Base-by-base conservation (phyloP, 2,329 filamentous ascomycete species). In the Endothia cerciana region DNA sequence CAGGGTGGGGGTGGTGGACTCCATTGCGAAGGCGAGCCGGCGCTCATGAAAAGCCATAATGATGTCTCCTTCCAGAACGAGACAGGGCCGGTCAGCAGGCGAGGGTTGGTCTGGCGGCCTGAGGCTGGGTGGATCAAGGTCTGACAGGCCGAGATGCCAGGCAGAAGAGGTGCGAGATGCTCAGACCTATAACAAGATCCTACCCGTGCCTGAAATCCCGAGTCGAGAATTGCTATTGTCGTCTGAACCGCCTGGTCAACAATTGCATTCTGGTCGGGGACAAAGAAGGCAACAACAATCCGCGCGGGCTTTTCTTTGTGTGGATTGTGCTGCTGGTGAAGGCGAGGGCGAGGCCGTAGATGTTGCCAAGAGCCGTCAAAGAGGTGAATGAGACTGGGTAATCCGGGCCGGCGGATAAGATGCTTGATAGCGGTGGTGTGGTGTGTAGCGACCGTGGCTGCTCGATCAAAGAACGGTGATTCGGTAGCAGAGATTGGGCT, bases 41-140 rank as follows among this genome's bases (percentile, higher is more conserved):
- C 71, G 73, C 68, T 70, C 70, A 30, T 73, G 72, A 43, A 70
- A 70, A 56, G 72, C 73, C 74, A 80, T 82, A 47, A 25, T 82
- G 51, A 25, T 60, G 65, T n/a, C 15, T 66, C 4, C 15, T 43
- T 30, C 33, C n/a, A 25, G 15, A 61, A 17, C n/a, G 10, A 43
- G 45, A 59, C 22, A 36, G 33, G 25, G 40, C 7, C 36, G 28
- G 7, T 56, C 28, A 15, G 19, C 30, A 60, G 33, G 45, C 17
- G 47, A 10, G 5, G 13, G 38, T 33, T 6, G 49, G 11, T 41
- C 17, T 59, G 22, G 25, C 17, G 55, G n/a, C 25, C 13, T 56
- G n/a, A 41, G 19, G 17, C 25, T n/a, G 28, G 38, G 22, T 33
- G 22, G 10, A 17, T 45, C 38, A n/a, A 19, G 38, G 36, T 40